Percentiles rank a stretch among this genome's conserved stretches.
phyloP scores from a whole-genome alignment of 345 rosid species.

The Psidium guajava region DNA sequence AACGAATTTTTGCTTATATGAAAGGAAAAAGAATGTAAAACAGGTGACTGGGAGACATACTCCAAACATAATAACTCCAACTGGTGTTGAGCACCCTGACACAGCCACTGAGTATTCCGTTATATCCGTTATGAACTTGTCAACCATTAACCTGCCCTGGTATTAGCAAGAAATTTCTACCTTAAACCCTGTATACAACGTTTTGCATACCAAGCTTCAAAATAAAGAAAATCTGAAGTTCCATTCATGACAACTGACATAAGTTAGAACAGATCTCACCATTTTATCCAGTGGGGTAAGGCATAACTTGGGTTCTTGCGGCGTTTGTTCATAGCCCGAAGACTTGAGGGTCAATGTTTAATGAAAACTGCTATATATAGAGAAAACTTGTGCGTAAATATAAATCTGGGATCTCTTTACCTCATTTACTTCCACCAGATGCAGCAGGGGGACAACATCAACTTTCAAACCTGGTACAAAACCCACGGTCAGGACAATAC shows the following conservation, averaged over 20 bases:
- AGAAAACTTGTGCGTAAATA: background rate
- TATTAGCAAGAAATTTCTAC: background rate
- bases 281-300: background rate
- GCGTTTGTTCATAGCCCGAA: background rate
- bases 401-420: background rate
- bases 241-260: background rate
- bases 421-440: slow-evolving; percentile 16
- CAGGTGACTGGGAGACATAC: slow-evolving; percentile 20
- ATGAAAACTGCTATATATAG: background rate
- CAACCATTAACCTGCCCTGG: slow-evolving; percentile 30
- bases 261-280: background rate
- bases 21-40: background rate
- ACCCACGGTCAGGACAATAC: slow-evolving; percentile 47
- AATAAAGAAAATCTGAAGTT: background rate
- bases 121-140: slow-evolving; percentile 50
- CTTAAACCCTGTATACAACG: background rate
- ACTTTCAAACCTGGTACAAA: slow-evolving; percentile 82
- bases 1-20: background rate
- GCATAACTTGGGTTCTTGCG: background rate
- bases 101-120: slow-evolving; percentile 28
- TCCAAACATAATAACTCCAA: slow-evolving; percentile 65
- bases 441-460: slow-evolving; percentile 43
- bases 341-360: background rate
- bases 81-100: slow-evolving; percentile 47
- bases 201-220: background rate